These are phyloP conservation scores for Corymbia maculata DNA, from an alignment of 345 rosid genomes.

Conservation along the genomic window DNA sequence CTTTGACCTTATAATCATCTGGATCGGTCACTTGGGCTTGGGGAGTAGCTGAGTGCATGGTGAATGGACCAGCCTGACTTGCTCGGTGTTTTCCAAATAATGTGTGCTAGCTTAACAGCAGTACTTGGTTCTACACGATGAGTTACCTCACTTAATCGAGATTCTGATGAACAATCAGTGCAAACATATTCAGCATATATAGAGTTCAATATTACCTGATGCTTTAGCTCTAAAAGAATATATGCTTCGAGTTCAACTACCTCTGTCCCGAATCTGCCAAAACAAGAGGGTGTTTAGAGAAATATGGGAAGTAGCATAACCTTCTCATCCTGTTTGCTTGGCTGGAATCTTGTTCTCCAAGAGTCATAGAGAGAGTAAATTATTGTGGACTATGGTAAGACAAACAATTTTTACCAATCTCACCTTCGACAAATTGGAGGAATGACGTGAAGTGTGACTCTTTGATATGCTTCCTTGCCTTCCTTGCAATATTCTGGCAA, in stretches of 20 bases:
- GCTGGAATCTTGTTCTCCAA: not conserved
- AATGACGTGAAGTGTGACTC: constrained; percentile 26
- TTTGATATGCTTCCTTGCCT: constrained; percentile 45
- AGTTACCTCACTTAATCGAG: not conserved
- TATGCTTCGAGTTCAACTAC: not conserved
- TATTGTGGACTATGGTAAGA: constrained; percentile 12
- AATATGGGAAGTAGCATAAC: not conserved
- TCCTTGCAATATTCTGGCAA: constrained; percentile 27
- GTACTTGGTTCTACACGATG: not conserved
- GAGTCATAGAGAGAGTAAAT: not conserved
- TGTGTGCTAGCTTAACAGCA: not conserved
- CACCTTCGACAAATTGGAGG: constrained; percentile 38
- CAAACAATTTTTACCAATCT: constrained; percentile 41
- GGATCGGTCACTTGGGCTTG: not conserved
- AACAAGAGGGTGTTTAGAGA: not conserved
- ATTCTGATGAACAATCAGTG: not conserved
- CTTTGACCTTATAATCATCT: constrained; percentile 59
- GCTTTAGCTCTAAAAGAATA: not conserved
- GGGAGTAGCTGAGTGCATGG: constrained; percentile 15
- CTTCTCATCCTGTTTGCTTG: not conserved
- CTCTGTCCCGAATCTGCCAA: not conserved
- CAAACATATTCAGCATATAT: not conserved
- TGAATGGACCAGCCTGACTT: not conserved
- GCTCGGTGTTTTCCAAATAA: not conserved
- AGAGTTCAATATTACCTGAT: not conserved